These are phyloP conservation scores for Raddia guianensis DNA, from an alignment of 176 grass and related monocot genomes.

Conservation along the genomic window DNA sequence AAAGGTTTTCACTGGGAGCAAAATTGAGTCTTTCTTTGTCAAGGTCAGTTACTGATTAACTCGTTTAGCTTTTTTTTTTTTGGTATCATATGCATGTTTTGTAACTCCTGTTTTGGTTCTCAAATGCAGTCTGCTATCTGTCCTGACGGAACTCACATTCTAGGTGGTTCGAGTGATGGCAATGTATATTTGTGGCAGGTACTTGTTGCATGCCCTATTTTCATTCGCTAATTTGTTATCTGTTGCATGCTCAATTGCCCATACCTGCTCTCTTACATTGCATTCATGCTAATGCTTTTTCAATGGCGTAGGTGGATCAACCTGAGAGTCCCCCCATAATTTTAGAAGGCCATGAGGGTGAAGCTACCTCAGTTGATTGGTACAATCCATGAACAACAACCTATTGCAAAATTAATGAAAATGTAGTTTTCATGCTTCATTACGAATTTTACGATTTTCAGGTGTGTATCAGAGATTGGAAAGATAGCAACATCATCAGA, in stretches of 20 bases:
- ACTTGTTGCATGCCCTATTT: slow-evolving; percentile 8
- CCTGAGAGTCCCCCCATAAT: slow-evolving; percentile 52
- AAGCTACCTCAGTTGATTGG: slow-evolving; percentile 93
- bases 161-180: slow-evolving; percentile 83
- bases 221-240: background rate
- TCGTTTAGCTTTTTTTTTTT: slow-evolving; percentile 2
- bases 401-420: background rate
- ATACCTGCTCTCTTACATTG: background rate
- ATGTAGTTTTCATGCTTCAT: slow-evolving; percentile 27
- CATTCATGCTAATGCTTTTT: slow-evolving; percentile 18
- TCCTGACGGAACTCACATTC: slow-evolving; percentile 85
- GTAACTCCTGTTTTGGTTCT: slow-evolving; percentile 4
- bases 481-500: slow-evolving; percentile 86
- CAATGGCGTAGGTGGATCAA: slow-evolving; percentile 62
- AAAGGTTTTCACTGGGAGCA: slow-evolving; percentile 78
- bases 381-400: slow-evolving; percentile 28
- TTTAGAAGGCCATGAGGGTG: slow-evolving; percentile 79
- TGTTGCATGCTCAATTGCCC: background rate
- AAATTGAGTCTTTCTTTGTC: slow-evolving; percentile 96
- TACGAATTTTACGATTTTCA: slow-evolving; percentile 45
- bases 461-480: slow-evolving; percentile 80
- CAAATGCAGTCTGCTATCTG: slow-evolving; percentile 76
- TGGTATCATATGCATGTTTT: slow-evolving; percentile 7
- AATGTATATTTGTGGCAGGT: slow-evolving; percentile 95
- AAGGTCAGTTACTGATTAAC: slow-evolving; percentile 55